Evolutionary conservation across 2,329 filamentous ascomycete species (phyloP).

Genomic region (Colletotrichum lupini): DNA sequence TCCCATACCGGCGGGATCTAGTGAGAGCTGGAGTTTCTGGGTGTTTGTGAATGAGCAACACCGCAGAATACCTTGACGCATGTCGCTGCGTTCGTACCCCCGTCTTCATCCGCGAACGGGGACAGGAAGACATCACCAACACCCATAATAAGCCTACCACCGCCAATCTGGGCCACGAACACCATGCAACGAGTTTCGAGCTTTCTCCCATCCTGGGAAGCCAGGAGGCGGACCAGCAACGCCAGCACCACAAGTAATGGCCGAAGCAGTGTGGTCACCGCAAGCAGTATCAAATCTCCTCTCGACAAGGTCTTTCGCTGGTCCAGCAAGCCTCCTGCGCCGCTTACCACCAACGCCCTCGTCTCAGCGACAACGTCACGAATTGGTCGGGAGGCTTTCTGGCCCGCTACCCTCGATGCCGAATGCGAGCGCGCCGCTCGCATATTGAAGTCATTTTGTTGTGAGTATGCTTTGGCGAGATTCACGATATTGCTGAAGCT

Average conservation of each 20-base stretch:
- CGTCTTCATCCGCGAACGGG: conserved; percentile 31
- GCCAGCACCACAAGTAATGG: conserved; percentile 15
- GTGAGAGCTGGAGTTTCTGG: conserved; percentile 3
- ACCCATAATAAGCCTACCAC: background rate
- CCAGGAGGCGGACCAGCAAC: conserved; percentile 49
- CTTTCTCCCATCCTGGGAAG: conserved; percentile 58
- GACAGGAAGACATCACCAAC: conserved; percentile 15
- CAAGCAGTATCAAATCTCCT: conserved; percentile 43
- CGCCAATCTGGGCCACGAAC: conserved; percentile 17
- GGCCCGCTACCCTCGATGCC: conserved; percentile 86
- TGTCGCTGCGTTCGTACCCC: conserved; percentile 28
- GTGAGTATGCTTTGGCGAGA: conserved; percentile 56
- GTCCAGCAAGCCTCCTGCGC: conserved; percentile 64
- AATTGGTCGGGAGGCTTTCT: conserved; percentile 81
- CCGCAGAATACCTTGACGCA: conserved; percentile 23
- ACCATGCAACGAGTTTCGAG: conserved; percentile 57
- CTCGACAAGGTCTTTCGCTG: conserved; percentile 55
- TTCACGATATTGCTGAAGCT: background rate
- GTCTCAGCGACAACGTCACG: conserved; percentile 75
- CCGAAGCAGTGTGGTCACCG: conserved; percentile 35
- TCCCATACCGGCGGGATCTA: conserved; percentile 23
- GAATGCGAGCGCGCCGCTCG: conserved; percentile 93
- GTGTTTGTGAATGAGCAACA: conserved; percentile 27
- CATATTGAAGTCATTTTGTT: conserved; percentile 91
- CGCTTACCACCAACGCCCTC: conserved; percentile 51